Evolutionary conservation across 495 filamentous ascomycete species (phyloP).

Genomic region (Lentithecium fluviatile): DNA sequence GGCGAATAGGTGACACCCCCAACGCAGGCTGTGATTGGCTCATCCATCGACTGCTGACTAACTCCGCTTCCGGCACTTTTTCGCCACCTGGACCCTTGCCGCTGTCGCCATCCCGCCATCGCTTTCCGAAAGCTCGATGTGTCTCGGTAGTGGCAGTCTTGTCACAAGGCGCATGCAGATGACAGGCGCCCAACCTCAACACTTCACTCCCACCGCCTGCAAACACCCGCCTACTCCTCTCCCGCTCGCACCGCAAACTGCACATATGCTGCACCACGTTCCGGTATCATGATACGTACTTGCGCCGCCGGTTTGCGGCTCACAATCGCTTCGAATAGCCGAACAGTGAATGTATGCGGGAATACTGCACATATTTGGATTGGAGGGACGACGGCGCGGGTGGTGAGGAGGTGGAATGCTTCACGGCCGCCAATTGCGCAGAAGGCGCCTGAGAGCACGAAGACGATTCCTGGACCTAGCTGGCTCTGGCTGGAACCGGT

Average conservation of each 20-base stretch:
- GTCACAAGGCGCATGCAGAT: background rate
- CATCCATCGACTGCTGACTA: no score
- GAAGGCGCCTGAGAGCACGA: background rate
- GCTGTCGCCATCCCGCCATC: background rate
- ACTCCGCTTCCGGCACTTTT: no score
- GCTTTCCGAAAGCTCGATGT: background rate
- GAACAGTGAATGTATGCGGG: no score
- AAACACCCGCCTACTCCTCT: no score
- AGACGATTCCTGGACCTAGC: constrained; percentile 39
- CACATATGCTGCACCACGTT: background rate
- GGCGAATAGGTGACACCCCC: no score
- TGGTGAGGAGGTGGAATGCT: background rate
- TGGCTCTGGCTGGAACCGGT: constrained; percentile 42
- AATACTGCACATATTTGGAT: background rate
- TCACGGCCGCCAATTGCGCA: background rate
- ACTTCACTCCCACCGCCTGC: background rate
- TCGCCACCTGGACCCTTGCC: no score
- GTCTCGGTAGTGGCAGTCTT: background rate
- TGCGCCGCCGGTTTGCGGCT: constrained; percentile 13
- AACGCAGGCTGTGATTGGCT: no score
- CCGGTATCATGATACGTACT: constrained; percentile 18
- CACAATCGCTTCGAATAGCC: background rate
- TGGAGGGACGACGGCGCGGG: background rate
- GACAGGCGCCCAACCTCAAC: background rate
- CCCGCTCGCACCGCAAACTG: background rate